These are phyloP conservation scores for Pythium sukuiense DNA, from an alignment of 352 stramenopile genomes.

Conservation along the genomic window DNA sequence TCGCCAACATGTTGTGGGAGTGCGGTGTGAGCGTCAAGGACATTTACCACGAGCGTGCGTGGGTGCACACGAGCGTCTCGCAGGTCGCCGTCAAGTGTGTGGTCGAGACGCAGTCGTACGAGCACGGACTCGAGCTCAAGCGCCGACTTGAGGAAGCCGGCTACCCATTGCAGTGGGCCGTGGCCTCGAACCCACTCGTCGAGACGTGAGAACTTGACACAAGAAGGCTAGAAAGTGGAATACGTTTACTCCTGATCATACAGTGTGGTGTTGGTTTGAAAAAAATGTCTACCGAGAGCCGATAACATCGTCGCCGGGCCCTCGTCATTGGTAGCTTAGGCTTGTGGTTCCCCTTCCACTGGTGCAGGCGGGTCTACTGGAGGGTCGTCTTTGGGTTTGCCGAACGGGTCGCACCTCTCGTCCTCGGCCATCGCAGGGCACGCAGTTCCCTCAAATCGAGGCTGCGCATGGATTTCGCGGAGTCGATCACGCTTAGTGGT, in stretches of 20 bases:
- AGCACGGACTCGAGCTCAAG: slow-evolving; percentile 91
- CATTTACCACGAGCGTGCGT: slow-evolving; percentile 97
- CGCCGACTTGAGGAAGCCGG: slow-evolving; percentile 77
- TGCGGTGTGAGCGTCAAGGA: slow-evolving; percentile 94
- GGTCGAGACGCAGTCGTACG: slow-evolving; percentile 93
- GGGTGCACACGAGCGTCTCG: slow-evolving; percentile 94
- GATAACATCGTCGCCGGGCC: no score
- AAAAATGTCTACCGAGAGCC: background rate
- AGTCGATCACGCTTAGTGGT: slow-evolving; percentile 35
- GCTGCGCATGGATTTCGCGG: slow-evolving; percentile 35
- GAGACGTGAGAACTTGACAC: slow-evolving; percentile 13
- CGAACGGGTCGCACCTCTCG: slow-evolving; percentile 26
- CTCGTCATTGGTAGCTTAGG: no score
- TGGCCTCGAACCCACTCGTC: slow-evolving; percentile 26
- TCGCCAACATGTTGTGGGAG: slow-evolving; percentile 91
- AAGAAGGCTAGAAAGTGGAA: slow-evolving; percentile 3
- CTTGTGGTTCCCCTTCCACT: background rate
- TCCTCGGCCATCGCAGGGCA: slow-evolving; percentile 31
- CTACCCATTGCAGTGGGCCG: slow-evolving; percentile 88
- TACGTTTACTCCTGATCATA: background rate
- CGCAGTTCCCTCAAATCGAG: slow-evolving; percentile 31
- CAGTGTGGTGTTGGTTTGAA: background rate
- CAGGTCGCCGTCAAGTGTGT: slow-evolving; percentile 96
- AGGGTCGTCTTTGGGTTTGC: background rate
- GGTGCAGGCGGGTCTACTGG: background rate